A percentile compares a stretch with the other conserved stretches of the same genome.
These are phyloP conservation scores for Coniosporium uncinatum DNA, from an alignment of 2,329 filamentous ascomycete genomes.

Conservation along the genomic window DNA sequence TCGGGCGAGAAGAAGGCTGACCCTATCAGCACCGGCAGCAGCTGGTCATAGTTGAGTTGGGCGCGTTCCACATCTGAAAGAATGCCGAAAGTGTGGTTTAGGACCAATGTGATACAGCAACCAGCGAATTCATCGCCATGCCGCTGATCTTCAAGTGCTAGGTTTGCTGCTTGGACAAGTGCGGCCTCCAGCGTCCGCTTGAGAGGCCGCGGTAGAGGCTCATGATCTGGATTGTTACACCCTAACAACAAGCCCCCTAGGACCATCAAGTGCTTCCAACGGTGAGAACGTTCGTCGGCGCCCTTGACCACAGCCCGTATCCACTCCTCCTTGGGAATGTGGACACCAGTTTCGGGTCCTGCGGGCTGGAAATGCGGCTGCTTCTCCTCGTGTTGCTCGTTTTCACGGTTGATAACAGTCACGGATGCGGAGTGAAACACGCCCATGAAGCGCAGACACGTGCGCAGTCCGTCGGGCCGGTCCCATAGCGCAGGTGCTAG, in stretches of 20 bases:
- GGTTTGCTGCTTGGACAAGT: conserved; percentile 68
- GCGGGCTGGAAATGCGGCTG: conserved; percentile 11
- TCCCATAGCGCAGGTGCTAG: conserved; percentile 68
- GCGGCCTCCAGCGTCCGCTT: conserved; percentile 65
- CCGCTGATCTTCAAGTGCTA: conserved; percentile 59
- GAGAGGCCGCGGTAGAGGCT: conserved; percentile 51
- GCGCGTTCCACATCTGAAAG: conserved; percentile 55
- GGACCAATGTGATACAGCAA: conserved; percentile 56
- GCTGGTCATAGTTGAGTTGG: conserved; percentile 56
- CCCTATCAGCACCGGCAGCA: conserved; percentile 65
- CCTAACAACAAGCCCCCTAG: conserved; percentile 76
- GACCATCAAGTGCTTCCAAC: conserved; percentile 83
- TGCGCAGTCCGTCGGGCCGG: conserved; percentile 53
- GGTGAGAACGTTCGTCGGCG: conserved; percentile 53
- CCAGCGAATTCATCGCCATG: conserved; percentile 41
- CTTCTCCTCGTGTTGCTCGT: conserved; percentile 1
- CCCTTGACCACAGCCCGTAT: conserved; percentile 51
- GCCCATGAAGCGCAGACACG: conserved; percentile 61
- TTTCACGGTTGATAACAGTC: conserved; percentile 17
- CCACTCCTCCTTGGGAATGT: conserved; percentile 50
- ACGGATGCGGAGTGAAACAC: conserved; percentile 66
- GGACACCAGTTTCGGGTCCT: conserved; percentile 29
- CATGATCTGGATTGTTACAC: conserved; percentile 58
- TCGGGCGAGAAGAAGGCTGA: conserved; percentile 64
- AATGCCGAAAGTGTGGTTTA: conserved; percentile 73